Base-by-base conservation (phyloP, 169 alveolate genomes). In the Cryptosporidium sp. region DNA sequence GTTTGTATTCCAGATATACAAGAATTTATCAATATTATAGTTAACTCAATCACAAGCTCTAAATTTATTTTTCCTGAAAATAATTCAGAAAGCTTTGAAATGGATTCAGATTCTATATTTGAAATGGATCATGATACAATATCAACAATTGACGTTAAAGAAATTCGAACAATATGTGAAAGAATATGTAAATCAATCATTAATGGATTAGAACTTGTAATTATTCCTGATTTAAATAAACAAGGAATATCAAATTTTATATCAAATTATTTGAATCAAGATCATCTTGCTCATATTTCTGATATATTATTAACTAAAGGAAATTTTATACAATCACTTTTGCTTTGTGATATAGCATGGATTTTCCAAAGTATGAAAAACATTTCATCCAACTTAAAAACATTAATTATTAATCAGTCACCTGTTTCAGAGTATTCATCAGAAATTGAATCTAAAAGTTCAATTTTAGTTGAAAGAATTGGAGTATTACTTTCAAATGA, bases 51-150 rank as follows among this genome's bases (percentile, higher is more conserved):
- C n/a, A 75, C 70, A 21, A 75, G 45, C 44, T 58, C 72, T n/a
- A 75, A 31, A 61, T 58, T 58, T 21, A 58, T 75, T 8, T 75
- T 60, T 75, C 72, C 72, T n/a, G 72, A 75, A 31, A 58, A 56
- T 58, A 31, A 60, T 75, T 61, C 61, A 26, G 86, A 75, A 75
- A 52, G 53, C 12, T 23, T 56, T 56, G 86, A 75, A 18, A 39
- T 60, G 29, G 72, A 56, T 7, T 31, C 61, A 23, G 86, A 75
- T 21, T 58, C 70, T 3, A 75, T 75, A 14, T 75, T 75, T 53
- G 72, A 48, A 39, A 58, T 61, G 6, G 39, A 53, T n/a, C 72
- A 75, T 4, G 86, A 75, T 61, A 39, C 65, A 2, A 53, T 75
- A 5, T 58, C 60, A 75, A 58, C 72, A 6, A 39, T 69, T 18